These are phyloP conservation scores for Tetracladium marchalianum DNA, from an alignment of 495 filamentous ascomycete species.

Conservation along the genomic window DNA sequence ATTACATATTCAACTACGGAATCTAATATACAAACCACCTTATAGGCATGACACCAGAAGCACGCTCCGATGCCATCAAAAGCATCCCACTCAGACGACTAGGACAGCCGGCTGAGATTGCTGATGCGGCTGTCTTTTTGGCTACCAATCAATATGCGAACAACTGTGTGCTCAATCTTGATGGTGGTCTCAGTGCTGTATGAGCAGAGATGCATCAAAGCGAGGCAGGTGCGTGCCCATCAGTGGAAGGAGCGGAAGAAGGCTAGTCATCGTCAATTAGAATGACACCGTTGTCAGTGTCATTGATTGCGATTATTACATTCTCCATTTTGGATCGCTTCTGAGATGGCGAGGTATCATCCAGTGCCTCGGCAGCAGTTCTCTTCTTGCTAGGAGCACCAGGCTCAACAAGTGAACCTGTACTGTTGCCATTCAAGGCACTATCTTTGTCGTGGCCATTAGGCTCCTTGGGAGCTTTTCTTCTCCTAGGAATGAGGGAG, in stretches of 20 bases:
- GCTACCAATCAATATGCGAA: constrained; percentile 71
- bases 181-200: constrained; percentile 67
- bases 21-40: constrained; percentile 22
- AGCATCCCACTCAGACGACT: constrained; percentile 61
- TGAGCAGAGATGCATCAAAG: constrained; percentile 21
- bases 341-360: constrained; percentile 10
- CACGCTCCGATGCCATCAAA: constrained; percentile 15
- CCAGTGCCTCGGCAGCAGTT: constrained; percentile 5
- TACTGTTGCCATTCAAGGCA: constrained; percentile 3
- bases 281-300: constrained; percentile 55
- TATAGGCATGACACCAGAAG: constrained; percentile 17
- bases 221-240: neutral
- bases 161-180: constrained; percentile 78
- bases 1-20: neutral
- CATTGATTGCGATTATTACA: constrained; percentile 26
- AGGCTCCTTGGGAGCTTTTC: constrained; percentile 15
- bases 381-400: constrained; percentile 8
- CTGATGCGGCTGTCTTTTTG: constrained; percentile 73
- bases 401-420: neutral
- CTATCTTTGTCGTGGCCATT: constrained; percentile 17
- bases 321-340: constrained; percentile 35
- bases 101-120: constrained; percentile 59
- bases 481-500: constrained; percentile 35
- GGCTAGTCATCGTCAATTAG: constrained; percentile 60
- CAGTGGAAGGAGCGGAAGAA: constrained; percentile 2